phyloP scores from a whole-genome alignment of 129 eudicot species.

The Artemisia argyi region DNA sequence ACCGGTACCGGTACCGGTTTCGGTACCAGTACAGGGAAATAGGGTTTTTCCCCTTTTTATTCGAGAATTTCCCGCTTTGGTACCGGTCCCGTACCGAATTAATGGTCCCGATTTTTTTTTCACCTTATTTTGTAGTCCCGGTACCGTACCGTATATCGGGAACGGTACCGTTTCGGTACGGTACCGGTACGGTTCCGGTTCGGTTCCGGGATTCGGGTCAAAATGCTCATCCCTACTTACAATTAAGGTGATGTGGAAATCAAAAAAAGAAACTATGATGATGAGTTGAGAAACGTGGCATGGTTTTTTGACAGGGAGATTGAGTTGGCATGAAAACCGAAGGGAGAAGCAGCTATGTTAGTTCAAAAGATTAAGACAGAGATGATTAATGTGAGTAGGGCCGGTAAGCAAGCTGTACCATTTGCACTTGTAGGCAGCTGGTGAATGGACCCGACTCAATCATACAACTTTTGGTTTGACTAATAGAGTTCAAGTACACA shows the following conservation, averaged over 20 bases:
- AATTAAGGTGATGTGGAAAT: neutral
- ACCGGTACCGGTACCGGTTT: too few species aligned
- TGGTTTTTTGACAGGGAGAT: constrained; percentile 21
- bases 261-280: neutral
- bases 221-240: too few species aligned
- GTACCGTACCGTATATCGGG: too few species aligned
- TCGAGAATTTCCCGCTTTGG: too few species aligned
- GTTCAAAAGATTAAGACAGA: neutral
- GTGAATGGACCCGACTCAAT: constrained; percentile 25
- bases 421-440: constrained; percentile 15
- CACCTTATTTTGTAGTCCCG: too few species aligned
- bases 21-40: too few species aligned
- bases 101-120: too few species aligned
- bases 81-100: too few species aligned
- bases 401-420: constrained; percentile 9
- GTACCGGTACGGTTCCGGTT: too few species aligned
- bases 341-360: neutral
- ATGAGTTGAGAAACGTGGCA: constrained; percentile 14
- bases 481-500: constrained; percentile 2
- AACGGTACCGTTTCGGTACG: too few species aligned
- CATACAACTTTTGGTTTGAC: constrained; percentile 16
- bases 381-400: constrained; percentile 25
- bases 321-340: constrained; percentile 13
- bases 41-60: too few species aligned
- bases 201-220: too few species aligned